Evolutionary conservation across 192 early-diverging fungal species (phyloP).

Genomic region (Rhizophagus clarus): DNA sequence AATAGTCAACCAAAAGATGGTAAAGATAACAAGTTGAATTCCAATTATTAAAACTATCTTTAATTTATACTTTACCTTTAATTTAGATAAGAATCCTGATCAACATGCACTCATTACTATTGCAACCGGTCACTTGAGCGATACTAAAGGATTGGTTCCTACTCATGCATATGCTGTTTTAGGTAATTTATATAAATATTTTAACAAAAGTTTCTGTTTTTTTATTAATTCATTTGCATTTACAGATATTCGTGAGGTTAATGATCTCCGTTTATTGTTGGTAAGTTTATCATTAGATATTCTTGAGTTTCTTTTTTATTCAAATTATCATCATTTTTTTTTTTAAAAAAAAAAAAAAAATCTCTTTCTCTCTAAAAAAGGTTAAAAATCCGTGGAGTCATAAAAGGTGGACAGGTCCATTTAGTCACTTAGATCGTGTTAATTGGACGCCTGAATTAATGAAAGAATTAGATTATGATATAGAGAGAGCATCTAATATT

Average conservation of each 20-base stretch:
- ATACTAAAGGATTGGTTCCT: conserved; percentile 76
- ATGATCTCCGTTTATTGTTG: conserved; percentile 69
- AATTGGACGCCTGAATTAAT: conserved; percentile 76
- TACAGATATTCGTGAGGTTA: conserved; percentile 58
- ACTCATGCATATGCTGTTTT: conserved; percentile 91
- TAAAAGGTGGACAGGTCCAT: conserved; percentile 81
- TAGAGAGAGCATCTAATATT: conserved; percentile 56
- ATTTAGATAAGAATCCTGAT: conserved; percentile 40
- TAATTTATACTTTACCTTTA: background rate
- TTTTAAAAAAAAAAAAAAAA: background rate
- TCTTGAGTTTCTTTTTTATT: background rate
- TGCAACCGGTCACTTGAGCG: conserved; percentile 78
- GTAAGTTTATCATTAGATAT: conserved; percentile 24
- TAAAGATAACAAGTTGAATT: conserved; percentile 7
- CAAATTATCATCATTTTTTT: background rate
- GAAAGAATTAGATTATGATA: conserved; percentile 72
- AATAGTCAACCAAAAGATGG: conserved; percentile 62
- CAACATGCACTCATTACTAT: conserved; percentile 73
- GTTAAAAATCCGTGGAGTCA: conserved; percentile 94
- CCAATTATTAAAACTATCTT: background rate
- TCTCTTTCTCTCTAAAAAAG: too few species aligned
- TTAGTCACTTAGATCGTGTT: conserved; percentile 62
- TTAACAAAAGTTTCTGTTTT: background rate
- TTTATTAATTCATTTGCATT: background rate
- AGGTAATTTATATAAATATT: conserved; percentile 41